These are phyloP conservation scores for Thuidium tamariscinum DNA, from an alignment of 225 moss, liverwort and hornwort genomes.

Conservation along the genomic window DNA sequence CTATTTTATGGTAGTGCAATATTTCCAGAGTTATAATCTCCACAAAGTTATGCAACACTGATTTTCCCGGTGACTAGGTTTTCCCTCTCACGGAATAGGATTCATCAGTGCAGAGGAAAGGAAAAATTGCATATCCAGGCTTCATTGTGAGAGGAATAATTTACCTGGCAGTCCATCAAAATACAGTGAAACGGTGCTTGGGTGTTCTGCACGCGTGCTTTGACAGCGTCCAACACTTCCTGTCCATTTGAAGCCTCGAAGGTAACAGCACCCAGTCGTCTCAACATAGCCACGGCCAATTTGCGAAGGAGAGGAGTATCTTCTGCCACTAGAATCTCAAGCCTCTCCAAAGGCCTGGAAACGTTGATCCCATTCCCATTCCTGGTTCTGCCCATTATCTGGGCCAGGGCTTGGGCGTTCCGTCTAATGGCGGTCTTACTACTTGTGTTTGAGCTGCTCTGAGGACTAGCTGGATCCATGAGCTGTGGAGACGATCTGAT, in stretches of 20 bases:
- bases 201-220: conserved; percentile 25
- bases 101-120: not conserved
- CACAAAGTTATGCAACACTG: not conserved
- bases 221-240: conserved; percentile 50
- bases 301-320: conserved; percentile 55
- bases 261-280: conserved; percentile 52
- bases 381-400: conserved; percentile 12
- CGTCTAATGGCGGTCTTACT: not conserved
- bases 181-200: conserved; percentile 54
- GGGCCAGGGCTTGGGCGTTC: not conserved
- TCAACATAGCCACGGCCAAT: conserved; percentile 53
- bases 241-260: conserved; percentile 53
- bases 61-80: too few relatives aligned
- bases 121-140: not conserved
- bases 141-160: not conserved
- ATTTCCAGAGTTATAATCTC: not conserved
- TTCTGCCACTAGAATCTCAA: conserved; percentile 69
- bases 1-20: not conserved
- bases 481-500: not conserved
- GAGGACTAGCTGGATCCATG: not conserved
- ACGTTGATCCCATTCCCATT: not conserved
- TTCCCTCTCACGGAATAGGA: too few relatives aligned
- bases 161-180: conserved; percentile 83
- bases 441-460: not conserved
- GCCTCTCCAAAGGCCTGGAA: conserved; percentile 41